Percentiles rank a stretch among this genome's conserved stretches.
These are phyloP conservation scores for Candida railenensis DNA, from an alignment of 805 yeast species.

Conservation along the genomic window DNA sequence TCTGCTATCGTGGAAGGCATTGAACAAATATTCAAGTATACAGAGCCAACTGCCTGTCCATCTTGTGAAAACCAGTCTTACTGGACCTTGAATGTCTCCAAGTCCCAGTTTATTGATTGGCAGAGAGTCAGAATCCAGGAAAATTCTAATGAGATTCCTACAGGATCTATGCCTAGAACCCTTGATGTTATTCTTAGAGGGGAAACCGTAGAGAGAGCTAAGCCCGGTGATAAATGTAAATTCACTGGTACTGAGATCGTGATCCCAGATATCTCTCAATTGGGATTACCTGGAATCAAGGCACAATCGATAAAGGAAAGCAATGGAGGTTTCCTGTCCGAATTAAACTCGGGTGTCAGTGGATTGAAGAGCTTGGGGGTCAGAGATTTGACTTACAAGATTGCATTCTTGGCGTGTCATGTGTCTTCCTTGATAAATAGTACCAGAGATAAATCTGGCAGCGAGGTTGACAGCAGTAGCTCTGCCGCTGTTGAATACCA, in stretches of 20 bases:
- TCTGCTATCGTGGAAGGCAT: conserved; percentile 81
- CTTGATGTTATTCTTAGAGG: conserved; percentile 90
- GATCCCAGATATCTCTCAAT: conserved; percentile 89
- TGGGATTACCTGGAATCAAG: conserved; percentile 93
- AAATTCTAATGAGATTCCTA: conserved; percentile 93
- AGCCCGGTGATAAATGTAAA: conserved; percentile 94
- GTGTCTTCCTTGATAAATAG: conserved; percentile 62
- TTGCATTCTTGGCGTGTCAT: conserved; percentile 90
- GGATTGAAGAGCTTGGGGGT: conserved; percentile 92
- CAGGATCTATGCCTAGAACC: conserved; percentile 98
- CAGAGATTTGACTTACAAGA: conserved; percentile 86
- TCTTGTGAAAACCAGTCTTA: conserved; percentile 81
- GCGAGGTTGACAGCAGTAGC: conserved; percentile 17
- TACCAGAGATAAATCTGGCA: conserved; percentile 5
- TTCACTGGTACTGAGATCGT: conserved; percentile 95
- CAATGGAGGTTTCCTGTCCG: conserved; percentile 60
- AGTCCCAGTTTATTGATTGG: conserved; percentile 93
- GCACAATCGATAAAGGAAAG: conserved; percentile 76
- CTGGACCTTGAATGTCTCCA: conserved; percentile 81
- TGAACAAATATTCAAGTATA: conserved; percentile 89
- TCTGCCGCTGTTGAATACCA: conserved; percentile 26
- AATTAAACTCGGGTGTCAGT: conserved; percentile 79
- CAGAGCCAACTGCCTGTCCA: conserved; percentile 93
- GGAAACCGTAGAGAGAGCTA: conserved; percentile 91
- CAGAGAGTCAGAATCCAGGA: conserved; percentile 94